Percentiles rank a stretch among this genome's conserved stretches.
phyloP scores from a whole-genome alignment of 2,329 filamentous ascomycete genomes.

The Pezicula radicicola region DNA sequence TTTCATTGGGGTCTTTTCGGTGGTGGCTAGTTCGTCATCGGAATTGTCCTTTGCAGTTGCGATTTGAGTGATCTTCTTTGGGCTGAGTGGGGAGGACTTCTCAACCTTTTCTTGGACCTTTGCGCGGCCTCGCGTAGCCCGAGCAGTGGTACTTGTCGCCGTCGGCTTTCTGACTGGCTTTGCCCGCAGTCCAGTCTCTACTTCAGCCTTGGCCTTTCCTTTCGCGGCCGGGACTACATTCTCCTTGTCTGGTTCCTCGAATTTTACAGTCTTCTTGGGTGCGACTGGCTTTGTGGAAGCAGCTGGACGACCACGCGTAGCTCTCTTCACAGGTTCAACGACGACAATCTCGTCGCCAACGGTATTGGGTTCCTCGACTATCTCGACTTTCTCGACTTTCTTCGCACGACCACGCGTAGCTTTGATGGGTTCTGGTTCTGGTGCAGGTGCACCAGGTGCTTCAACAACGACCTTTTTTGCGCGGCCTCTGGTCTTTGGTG shows the following conservation, averaged over 20 bases:
- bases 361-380: conserved; percentile 18
- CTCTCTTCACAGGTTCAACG: conserved; percentile 34
- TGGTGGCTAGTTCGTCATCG: conserved; percentile 57
- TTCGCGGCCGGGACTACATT: conserved; percentile 48
- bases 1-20: conserved; percentile 47
- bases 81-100: conserved; percentile 53
- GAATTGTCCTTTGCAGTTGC: conserved; percentile 44
- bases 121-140: conserved; percentile 25
- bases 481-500: conserved; percentile 40
- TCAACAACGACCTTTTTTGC: conserved; percentile 35
- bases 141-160: conserved; percentile 20
- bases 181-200: conserved; percentile 37
- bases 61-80: conserved; percentile 63
- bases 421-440: conserved; percentile 14
- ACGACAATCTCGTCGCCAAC: conserved; percentile 21
- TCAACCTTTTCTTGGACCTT: conserved; percentile 29
- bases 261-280: conserved; percentile 60
- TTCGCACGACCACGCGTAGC: conserved; percentile 23
- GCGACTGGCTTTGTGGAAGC: conserved; percentile 39
- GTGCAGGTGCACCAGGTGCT: conserved; percentile 11
- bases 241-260: conserved; percentile 61
- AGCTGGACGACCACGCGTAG: conserved; percentile 31
- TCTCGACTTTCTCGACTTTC: conserved; percentile 20
- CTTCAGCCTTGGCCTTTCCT: conserved; percentile 31
- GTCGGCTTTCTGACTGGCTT: conserved; percentile 47